phyloP scores from a whole-genome alignment of 2,329 filamentous ascomycete species.

The Lithohypha guttulata region DNA sequence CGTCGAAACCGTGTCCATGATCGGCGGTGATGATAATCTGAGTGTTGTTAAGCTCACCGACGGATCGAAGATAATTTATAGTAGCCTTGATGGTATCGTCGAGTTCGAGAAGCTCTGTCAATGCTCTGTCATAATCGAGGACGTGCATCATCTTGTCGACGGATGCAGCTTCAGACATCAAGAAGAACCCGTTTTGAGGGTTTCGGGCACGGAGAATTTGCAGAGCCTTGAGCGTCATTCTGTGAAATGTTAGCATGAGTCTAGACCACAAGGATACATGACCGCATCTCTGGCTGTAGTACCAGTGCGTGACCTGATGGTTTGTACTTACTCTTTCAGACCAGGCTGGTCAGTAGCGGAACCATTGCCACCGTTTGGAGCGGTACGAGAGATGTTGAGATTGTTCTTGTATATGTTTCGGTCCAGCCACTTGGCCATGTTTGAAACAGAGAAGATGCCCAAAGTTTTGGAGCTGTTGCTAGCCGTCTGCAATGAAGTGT shows the following conservation, averaged over 20 bases:
- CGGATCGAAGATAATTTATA: slow-evolving; percentile 54
- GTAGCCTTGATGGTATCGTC: slow-evolving; percentile 74
- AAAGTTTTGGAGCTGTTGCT: slow-evolving; percentile 54
- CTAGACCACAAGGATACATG: no score
- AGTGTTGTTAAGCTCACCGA: slow-evolving; percentile 62
- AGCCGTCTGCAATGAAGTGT: slow-evolving; percentile 53
- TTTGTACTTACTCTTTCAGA: no score
- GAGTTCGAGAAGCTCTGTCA: slow-evolving; percentile 74
- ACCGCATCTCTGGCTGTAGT: no score
- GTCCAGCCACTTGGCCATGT: slow-evolving; percentile 77
- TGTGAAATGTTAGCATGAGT: no score
- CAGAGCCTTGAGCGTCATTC: slow-evolving; percentile 82
- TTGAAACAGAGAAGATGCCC: slow-evolving; percentile 64
- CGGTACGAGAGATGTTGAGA: slow-evolving; percentile 53
- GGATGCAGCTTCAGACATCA: slow-evolving; percentile 77
- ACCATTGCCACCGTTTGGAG: slow-evolving; percentile 53
- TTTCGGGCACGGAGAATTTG: slow-evolving; percentile 62
- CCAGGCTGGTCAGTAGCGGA: slow-evolving; percentile 67
- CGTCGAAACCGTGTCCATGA: slow-evolving; percentile 81
- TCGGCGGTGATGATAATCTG: slow-evolving; percentile 75
- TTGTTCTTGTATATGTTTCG: slow-evolving; percentile 69
- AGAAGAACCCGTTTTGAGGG: slow-evolving; percentile 65
- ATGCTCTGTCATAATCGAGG: slow-evolving; percentile 74
- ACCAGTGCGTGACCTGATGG: no score
- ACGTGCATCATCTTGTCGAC: slow-evolving; percentile 87